Base-by-base conservation (phyloP, 768 basidiomycete species). In the Lactifluus echinatus region DNA sequence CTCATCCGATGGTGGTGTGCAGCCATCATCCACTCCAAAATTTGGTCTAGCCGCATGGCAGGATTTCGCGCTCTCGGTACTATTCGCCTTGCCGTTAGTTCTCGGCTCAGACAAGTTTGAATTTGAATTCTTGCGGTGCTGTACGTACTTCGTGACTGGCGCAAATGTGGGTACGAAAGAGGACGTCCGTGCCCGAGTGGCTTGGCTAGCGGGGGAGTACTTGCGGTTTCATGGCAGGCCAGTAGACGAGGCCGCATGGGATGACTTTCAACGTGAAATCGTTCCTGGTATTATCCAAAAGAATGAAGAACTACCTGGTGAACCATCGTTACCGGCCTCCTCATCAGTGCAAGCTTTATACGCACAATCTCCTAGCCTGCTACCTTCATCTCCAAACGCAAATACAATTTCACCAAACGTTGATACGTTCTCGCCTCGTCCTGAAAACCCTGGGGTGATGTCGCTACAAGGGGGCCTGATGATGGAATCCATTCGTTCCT, bases 201-300 rank as follows among this genome's bases (percentile, higher is more conserved):
- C 66, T 12, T 88, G 87, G 86, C 72, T 91, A 48, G 82, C 79
- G 0, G 74, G 73, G 15, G 79, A 84, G 66, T 92, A 91, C 61
- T 64, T 87, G 49, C 69, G 76, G 36, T 81, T 77, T 57, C 79
- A 86, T 60, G 80, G 79, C 2, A 54, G 62, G 0, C 79, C 85
- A 3, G 76, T 71, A 12, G 81, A 88, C 60, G 62, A 62, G 23
- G 58, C 65, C 28, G 74, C 73, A 3, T 89, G 87, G 85, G 75
- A 79, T 43, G 75, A 75, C 11, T 85, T 83, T 75, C 73, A 73
- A 50, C 70, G 72, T 28, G 79, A 80, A 36, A 74, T 72, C 1
- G 72, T 86, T 49, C 81, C 82, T 2, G 67, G 73, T 31, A 67
- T 74, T 24, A 33, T 54, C 31, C 57, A 55, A 8, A 42, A 56